Percentiles rank a stretch among this genome's conserved stretches.
phyloP scores from a whole-genome alignment of 495 filamentous ascomycete species.

The Penicillium angulare region DNA sequence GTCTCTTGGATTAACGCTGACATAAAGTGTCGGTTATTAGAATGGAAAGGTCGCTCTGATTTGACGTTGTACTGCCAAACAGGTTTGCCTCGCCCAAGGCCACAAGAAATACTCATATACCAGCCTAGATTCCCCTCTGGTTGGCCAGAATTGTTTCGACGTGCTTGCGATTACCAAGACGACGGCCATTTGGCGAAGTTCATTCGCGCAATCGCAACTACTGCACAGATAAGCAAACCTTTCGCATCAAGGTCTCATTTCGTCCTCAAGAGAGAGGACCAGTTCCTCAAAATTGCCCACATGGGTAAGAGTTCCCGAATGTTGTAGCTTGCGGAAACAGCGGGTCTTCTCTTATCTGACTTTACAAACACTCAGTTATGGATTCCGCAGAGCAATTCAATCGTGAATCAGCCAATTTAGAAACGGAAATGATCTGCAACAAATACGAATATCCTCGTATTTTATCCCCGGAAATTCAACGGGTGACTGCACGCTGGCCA shows the following conservation, averaged over 20 bases:
- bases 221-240: constrained; percentile 18
- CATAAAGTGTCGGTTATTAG: constrained; percentile 29
- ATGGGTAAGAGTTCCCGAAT: constrained; percentile 29
- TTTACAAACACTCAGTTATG: constrained; percentile 10
- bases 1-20: constrained; percentile 28
- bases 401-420: constrained; percentile 3
- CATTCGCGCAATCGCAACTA: constrained; percentile 33
- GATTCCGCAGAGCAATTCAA: constrained; percentile 22
- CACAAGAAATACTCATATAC: constrained; percentile 20
- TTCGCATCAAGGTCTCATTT: constrained; percentile 10
- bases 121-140: constrained; percentile 14
- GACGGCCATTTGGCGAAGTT: constrained; percentile 42
- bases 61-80: constrained; percentile 34
- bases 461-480: constrained; percentile 15
- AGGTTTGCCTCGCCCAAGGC: constrained; percentile 16
- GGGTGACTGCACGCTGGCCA: constrained; percentile 19
- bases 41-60: constrained; percentile 37
- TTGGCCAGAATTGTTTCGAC: constrained; percentile 30
- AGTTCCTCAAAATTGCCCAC: constrained; percentile 35
- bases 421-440: constrained; percentile 13
- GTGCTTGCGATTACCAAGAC: constrained; percentile 28
- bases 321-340: no score
- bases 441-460: constrained; percentile 10
- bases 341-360: background rate
- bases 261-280: constrained; percentile 21